A percentile compares a stretch with the other conserved stretches of the same genome.
These are phyloP conservation scores for Testicularia cyperi DNA, from an alignment of 1,284 basidiomycete species.

Conservation along the genomic window DNA sequence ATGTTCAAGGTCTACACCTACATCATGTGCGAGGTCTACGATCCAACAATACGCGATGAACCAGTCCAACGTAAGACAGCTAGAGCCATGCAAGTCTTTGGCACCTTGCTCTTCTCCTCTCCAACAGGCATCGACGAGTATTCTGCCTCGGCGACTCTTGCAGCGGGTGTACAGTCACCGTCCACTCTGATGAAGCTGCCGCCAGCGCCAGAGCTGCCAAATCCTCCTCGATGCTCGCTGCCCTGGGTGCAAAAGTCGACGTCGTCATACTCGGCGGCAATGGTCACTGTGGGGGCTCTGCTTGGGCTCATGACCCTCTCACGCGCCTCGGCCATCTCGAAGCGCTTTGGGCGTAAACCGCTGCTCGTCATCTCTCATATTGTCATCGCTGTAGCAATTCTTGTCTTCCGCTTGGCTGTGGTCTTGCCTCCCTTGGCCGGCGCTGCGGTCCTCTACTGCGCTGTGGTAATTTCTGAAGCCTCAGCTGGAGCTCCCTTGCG, in stretches of 20 bases:
- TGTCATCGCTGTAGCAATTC: constrained; percentile 37
- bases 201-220: constrained; percentile 41
- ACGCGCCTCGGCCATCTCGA: constrained; percentile 31
- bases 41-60: constrained; percentile 24
- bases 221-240: constrained; percentile 36
- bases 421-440: constrained; percentile 34
- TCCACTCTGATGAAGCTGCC: constrained; percentile 7
- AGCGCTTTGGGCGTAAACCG: constrained; percentile 47
- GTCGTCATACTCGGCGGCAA: constrained; percentile 45
- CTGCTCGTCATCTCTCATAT: constrained; percentile 41
- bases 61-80: not conserved
- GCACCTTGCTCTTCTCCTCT: not conserved
- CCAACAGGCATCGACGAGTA: too few relatives aligned
- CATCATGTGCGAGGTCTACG: constrained; percentile 52
- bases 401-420: constrained; percentile 40
- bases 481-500: constrained; percentile 47
- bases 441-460: constrained; percentile 34
- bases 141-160: not conserved
- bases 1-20: constrained; percentile 54
- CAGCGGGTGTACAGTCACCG: too few relatives aligned
- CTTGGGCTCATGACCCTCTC: constrained; percentile 45
- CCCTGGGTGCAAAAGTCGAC: constrained; percentile 48
- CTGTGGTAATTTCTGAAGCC: constrained; percentile 45
- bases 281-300: constrained; percentile 48
- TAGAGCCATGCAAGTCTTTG: not conserved